Percentiles rank a stretch among this genome's conserved stretches.
Evolutionary conservation across 2,329 filamentous ascomycete species (phyloP).

Genomic region (Didymella keratinophila): DNA sequence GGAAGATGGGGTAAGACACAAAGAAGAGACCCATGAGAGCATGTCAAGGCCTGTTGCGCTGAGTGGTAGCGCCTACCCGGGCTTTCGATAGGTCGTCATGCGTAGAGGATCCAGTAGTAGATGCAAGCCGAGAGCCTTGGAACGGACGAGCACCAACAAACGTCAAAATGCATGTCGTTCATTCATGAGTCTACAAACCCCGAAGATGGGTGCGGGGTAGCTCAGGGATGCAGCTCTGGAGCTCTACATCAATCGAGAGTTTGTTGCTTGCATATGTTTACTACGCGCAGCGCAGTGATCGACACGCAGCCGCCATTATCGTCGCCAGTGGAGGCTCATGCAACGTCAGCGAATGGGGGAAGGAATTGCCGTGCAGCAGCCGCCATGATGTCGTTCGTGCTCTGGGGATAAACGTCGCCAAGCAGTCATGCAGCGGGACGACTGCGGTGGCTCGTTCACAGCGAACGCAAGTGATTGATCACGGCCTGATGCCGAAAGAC

Average conservation of each 20-base stretch:
- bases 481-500: constrained; percentile 11
- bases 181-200: constrained; percentile 15
- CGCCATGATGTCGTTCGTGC: neutral
- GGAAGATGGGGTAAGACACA: too few species aligned
- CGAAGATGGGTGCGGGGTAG: constrained; percentile 8
- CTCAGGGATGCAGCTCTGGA: constrained; percentile 13
- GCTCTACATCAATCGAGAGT: neutral
- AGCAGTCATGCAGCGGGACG: constrained; percentile 1
- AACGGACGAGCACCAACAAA: neutral
- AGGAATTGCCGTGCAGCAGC: neutral
- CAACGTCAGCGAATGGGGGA: neutral
- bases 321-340: neutral
- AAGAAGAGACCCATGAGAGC: neutral
- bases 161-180: constrained; percentile 8
- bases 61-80: neutral
- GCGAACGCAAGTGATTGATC: neutral
- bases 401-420: neutral
- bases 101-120: neutral
- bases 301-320: neutral
- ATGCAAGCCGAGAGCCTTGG: too few species aligned
- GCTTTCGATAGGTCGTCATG: neutral
- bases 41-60: neutral
- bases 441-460: constrained; percentile 6
- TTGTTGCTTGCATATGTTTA: neutral
- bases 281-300: neutral